Percentiles rank a stretch among this genome's conserved stretches.
Evolutionary conservation across 2,329 filamentous ascomycete genomes (phyloP).

Genomic region (Davidsoniella neocaledoniae): DNA sequence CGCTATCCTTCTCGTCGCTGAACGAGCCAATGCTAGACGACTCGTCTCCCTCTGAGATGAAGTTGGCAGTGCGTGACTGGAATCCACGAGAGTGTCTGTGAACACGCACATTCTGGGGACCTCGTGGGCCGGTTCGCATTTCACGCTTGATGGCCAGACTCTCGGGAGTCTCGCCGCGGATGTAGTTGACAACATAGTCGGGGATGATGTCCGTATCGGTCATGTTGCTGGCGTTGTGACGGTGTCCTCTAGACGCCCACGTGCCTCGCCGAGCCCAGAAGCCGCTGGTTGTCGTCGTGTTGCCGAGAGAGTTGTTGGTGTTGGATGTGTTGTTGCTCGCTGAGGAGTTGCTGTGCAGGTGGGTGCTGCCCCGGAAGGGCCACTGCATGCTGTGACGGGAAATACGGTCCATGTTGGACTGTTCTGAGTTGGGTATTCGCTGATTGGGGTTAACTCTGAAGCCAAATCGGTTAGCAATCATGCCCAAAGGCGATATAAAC

Average conservation of each 20-base stretch:
- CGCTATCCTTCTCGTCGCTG: constrained; percentile 8
- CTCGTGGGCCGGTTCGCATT: constrained; percentile 15
- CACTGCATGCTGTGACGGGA: constrained; percentile 11
- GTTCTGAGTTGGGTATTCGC: neutral
- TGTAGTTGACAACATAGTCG: constrained; percentile 38
- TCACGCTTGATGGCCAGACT: constrained; percentile 29
- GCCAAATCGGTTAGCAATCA: constrained; percentile 6
- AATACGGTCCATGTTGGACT: constrained; percentile 2
- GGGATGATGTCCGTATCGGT: constrained; percentile 31
- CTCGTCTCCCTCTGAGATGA: constrained; percentile 17
- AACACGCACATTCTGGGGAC: constrained; percentile 7
- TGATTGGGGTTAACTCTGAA: constrained; percentile 5
- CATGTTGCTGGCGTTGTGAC: constrained; percentile 16
- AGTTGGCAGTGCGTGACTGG: constrained; percentile 22
- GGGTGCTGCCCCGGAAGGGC: constrained; percentile 13
- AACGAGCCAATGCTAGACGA: constrained; percentile 1
- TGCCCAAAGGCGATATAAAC: neutral
- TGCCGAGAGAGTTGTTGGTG: neutral
- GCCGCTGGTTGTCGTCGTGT: constrained; percentile 6
- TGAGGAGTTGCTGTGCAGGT: constrained; percentile 4
- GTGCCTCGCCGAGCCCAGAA: constrained; percentile 11
- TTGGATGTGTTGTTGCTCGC: constrained; percentile 8
- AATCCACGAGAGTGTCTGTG: constrained; percentile 13
- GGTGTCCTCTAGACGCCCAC: constrained; percentile 4
- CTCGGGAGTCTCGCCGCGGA: constrained; percentile 38